phyloP scores from a whole-genome alignment of 1,284 basidiomycete species.

The Chalciporus sp. region DNA sequence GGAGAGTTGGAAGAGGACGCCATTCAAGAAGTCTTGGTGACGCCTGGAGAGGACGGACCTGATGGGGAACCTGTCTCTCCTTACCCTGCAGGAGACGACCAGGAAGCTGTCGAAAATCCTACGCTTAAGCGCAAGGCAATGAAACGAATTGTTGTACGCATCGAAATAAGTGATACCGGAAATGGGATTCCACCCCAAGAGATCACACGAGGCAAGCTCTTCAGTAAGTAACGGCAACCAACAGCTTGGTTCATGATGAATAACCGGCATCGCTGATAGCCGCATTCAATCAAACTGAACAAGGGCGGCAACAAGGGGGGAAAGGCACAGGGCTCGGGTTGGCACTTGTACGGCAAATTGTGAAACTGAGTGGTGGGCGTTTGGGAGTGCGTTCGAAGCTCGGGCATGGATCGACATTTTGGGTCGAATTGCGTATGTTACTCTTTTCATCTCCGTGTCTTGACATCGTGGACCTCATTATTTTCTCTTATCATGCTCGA shows the following conservation, averaged over 20 bases:
- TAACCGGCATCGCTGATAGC: constrained; percentile 39
- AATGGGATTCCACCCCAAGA: constrained; percentile 74
- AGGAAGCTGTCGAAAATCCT: background rate
- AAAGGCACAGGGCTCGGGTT: constrained; percentile 90
- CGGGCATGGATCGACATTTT: constrained; percentile 70
- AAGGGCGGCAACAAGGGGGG: constrained; percentile 82
- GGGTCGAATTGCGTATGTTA: constrained; percentile 72
- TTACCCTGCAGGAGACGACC: constrained; percentile 1
- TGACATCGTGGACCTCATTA: constrained; percentile 13
- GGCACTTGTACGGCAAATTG: constrained; percentile 88
- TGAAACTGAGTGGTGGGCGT: constrained; percentile 80
- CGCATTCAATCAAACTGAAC: constrained; percentile 78
- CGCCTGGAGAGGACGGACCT: constrained; percentile 9
- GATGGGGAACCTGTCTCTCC: background rate
- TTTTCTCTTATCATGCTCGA: background rate
- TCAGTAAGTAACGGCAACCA: constrained; percentile 52
- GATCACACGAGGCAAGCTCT: constrained; percentile 73
- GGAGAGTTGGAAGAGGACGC: constrained; percentile 16
- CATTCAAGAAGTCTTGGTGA: constrained; percentile 19
- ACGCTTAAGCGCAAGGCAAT: constrained; percentile 30
- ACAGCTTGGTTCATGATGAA: background rate
- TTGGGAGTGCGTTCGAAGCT: constrained; percentile 72
- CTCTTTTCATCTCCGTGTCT: constrained; percentile 19
- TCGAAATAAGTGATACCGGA: constrained; percentile 83
- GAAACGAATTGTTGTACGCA: constrained; percentile 73